Percentiles rank a stretch among this genome's conserved stretches.
These are phyloP conservation scores for Cokeromyces recurvatus DNA, from an alignment of 371 early-diverging fungal genomes.

Conservation along the genomic window DNA sequence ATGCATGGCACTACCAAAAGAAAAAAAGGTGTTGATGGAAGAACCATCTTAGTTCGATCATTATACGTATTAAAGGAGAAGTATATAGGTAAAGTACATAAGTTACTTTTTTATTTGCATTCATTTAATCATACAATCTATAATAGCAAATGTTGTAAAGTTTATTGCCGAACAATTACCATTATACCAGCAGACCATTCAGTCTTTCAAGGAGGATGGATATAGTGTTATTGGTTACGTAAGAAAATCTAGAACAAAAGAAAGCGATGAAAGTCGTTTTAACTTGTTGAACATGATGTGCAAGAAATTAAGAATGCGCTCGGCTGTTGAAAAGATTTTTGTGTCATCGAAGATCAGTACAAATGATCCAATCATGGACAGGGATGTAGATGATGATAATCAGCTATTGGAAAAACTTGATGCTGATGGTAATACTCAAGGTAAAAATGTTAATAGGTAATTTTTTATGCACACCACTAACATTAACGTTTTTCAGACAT, in stretches of 20 bases:
- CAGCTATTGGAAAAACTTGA: constrained; percentile 1
- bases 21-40: constrained; percentile 1
- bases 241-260: constrained; percentile 20
- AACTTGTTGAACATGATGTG: constrained; percentile 15
- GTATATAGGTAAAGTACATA: constrained; percentile 9
- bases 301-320: constrained; percentile 7
- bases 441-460: constrained; percentile 15
- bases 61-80: constrained; percentile 13
- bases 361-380: constrained; percentile 6
- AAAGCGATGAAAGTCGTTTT: constrained; percentile 11
- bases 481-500: constrained; percentile 11
- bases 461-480: constrained; percentile 7
- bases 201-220: constrained; percentile 16
- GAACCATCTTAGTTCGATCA: constrained; percentile 4
- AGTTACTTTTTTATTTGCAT: constrained; percentile 8
- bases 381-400: constrained; percentile 9
- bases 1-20: constrained; percentile 2
- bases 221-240: constrained; percentile 15
- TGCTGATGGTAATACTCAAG: constrained; percentile 15
- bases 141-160: constrained; percentile 7
- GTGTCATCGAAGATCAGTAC: constrained; percentile 8
- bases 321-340: constrained; percentile 12
- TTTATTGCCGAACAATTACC: constrained; percentile 10
- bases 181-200: constrained; percentile 11
- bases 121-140: constrained; percentile 8